phyloP scores from a whole-genome alignment of 202 grass and related monocot species.

The Schoenoplectus triqueter region DNA sequence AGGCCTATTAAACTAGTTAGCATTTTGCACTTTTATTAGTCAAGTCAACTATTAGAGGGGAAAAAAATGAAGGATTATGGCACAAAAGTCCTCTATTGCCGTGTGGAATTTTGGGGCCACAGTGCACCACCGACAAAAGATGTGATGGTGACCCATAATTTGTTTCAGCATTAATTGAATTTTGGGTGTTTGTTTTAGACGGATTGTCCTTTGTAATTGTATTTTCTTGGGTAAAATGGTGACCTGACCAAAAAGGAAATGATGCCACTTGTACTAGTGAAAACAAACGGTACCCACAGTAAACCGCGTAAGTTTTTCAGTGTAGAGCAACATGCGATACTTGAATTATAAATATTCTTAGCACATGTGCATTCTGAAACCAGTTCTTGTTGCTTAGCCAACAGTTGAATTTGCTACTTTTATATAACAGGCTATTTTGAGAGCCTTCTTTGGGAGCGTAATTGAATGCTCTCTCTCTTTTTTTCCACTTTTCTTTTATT shows the following conservation, averaged over 20 bases:
- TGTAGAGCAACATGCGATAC: too few species aligned
- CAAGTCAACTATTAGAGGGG: background rate
- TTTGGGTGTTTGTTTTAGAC: background rate
- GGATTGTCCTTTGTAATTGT: background rate
- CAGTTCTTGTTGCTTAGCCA: too few species aligned
- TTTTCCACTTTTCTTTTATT: background rate
- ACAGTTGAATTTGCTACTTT: too few species aligned
- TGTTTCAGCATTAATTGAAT: background rate
- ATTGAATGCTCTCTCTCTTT: background rate
- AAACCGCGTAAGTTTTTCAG: background rate
- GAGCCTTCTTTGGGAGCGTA: too few species aligned
- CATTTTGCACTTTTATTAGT: background rate
- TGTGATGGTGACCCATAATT: background rate
- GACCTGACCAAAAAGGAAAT: background rate
- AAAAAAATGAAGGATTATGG: background rate
- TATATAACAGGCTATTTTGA: too few species aligned
- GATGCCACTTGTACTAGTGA: background rate
- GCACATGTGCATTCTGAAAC: background rate
- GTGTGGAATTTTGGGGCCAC: background rate
- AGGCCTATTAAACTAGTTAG: background rate
- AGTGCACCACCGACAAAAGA: background rate
- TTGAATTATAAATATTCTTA: background rate
- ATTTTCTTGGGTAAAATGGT: background rate
- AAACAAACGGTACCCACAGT: background rate
- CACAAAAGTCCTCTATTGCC: background rate